Evolutionary conservation across 2,329 filamentous ascomycete genomes (phyloP).

Genomic region (Fusarium nisikadoi): DNA sequence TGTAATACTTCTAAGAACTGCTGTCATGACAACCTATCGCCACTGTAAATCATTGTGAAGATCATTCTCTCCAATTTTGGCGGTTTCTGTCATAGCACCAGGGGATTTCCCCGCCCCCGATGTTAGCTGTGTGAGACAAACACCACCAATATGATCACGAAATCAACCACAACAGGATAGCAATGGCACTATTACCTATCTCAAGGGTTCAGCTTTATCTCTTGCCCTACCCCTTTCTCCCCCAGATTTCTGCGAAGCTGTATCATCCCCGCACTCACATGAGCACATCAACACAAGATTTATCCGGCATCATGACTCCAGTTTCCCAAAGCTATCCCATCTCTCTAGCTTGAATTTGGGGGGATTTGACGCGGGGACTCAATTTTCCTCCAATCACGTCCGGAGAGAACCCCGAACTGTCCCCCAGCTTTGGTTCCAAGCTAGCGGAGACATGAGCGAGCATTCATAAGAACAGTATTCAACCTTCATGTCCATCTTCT

Average conservation of each 20-base stretch:
- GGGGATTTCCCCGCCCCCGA: conserved; percentile 21
- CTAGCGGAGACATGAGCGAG: conserved; percentile 38
- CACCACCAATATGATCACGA: neutral
- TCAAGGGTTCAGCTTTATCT: neutral
- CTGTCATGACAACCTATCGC: conserved; percentile 10
- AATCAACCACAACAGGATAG: neutral
- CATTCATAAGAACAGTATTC: conserved; percentile 35
- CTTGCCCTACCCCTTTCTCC: neutral
- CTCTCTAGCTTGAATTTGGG: conserved; percentile 35
- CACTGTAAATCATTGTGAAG: neutral
- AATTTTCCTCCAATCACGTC: conserved; percentile 46
- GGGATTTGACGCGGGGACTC: conserved; percentile 27
- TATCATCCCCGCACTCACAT: conserved; percentile 23
- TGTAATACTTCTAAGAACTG: neutral
- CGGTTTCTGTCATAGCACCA: neutral
- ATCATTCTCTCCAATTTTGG: conserved; percentile 17
- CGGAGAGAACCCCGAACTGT: conserved; percentile 42
- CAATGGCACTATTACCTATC: neutral
- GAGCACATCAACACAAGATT: conserved; percentile 32
- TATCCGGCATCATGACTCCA: conserved; percentile 34
- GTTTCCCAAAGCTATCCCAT: conserved; percentile 3
- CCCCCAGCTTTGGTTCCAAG: conserved; percentile 17
- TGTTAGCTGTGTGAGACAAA: neutral
- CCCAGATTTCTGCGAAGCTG: conserved; percentile 14
- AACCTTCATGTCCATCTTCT: conserved; percentile 20